Percentiles rank a stretch among this genome's conserved stretches.
Evolutionary conservation across 345 rosid genomes (phyloP).

Genomic region (Theobroma cacao): DNA sequence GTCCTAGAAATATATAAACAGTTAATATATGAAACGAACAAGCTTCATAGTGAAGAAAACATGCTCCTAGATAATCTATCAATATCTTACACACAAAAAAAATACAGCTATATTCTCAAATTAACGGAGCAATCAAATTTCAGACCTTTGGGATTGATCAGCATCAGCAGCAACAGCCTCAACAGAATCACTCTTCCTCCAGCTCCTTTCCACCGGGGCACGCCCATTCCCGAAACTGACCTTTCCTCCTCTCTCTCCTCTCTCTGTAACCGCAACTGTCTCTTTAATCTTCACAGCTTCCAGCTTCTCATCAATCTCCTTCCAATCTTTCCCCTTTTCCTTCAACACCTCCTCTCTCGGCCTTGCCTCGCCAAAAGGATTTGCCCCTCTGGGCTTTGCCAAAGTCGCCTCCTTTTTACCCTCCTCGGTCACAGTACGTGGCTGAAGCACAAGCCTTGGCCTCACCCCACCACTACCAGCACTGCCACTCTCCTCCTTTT

Average conservation of each 20-base stretch:
- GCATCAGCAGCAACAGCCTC: constrained; percentile 6
- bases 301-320: constrained; percentile 90
- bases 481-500: constrained; percentile 47
- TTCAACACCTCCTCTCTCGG: constrained; percentile 96
- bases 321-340: constrained; percentile 89
- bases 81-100: not conserved
- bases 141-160: constrained; percentile 27
- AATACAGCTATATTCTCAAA: constrained; percentile 14
- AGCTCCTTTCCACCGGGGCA: constrained; percentile 32
- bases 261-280: constrained; percentile 31
- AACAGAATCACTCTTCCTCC: constrained; percentile 54
- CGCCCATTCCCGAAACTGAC: constrained; percentile 43
- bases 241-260: constrained; percentile 36
- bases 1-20: not conserved
- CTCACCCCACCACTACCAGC: constrained; percentile 31
- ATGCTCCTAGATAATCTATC: not conserved
- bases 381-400: constrained; percentile 60
- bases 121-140: constrained; percentile 21
- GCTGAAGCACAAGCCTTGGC: constrained; percentile 82
- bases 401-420: constrained; percentile 19
- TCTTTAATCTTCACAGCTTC: constrained; percentile 53
- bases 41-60: not conserved
- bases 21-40: not conserved
- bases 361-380: constrained; percentile 88
- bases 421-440: constrained; percentile 46